Conservation (phyloP, 2,329 filamentous ascomycete species). For the Tolypocladium endophyticum region DNA sequence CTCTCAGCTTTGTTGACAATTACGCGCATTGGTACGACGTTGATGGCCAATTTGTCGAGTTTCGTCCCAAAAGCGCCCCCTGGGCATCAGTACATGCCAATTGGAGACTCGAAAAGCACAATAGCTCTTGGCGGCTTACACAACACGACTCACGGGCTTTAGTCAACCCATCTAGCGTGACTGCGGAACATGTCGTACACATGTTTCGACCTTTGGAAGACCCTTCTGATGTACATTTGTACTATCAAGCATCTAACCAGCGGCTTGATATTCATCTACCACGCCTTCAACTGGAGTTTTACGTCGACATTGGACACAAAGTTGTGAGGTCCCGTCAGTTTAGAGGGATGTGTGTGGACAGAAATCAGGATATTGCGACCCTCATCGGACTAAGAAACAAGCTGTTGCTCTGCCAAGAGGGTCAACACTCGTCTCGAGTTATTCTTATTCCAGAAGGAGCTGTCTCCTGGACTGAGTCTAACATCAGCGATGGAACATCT, state of each 20-base stretch:
- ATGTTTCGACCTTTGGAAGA: not conserved
- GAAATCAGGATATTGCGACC: constrained; percentile 32
- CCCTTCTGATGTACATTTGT: not conserved
- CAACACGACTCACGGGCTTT: not conserved
- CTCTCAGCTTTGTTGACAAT: constrained; percentile 25
- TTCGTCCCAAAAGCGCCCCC: constrained; percentile 13
- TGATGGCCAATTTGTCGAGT: constrained; percentile 15
- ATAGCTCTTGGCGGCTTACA: constrained; percentile 11
- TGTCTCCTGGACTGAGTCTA: not conserved
- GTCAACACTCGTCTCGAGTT: constrained; percentile 13
- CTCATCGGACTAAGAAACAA: constrained; percentile 38
- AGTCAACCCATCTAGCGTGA: not conserved
- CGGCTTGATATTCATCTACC: constrained; percentile 32
- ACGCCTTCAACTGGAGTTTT: constrained; percentile 36
- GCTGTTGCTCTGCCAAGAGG: constrained; percentile 29
- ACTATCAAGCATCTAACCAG: not conserved
- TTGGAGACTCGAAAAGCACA: constrained; percentile 11
- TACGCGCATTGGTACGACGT: constrained; percentile 36
- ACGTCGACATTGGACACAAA: constrained; percentile 13
- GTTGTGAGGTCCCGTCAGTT: constrained; percentile 36
- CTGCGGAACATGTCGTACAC: not conserved
- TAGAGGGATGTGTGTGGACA: constrained; percentile 37
- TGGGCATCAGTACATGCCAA: constrained; percentile 14
- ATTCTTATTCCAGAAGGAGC: constrained; percentile 26
- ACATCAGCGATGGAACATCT: not conserved